Base-by-base conservation (phyloP, 495 filamentous ascomycete genomes). In the Penicillium antarcticum region DNA sequence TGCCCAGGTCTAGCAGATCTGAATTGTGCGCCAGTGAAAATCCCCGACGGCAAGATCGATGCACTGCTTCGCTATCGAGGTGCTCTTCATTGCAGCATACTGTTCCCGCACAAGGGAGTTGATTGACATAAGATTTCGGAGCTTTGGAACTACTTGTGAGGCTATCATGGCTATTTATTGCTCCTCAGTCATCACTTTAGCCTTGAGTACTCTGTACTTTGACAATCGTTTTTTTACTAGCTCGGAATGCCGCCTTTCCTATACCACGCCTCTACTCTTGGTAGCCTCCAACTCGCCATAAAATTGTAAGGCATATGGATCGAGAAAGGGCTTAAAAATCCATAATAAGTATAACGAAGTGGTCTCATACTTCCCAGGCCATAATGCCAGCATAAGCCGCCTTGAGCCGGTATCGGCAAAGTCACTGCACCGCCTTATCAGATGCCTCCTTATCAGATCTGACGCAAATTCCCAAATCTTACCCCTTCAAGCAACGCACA, bases 31-130 rank as follows among this genome's bases (percentile, higher is more conserved):
- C n/a, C n/a, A n/a, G n/a, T n/a, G n/a, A n/a, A n/a, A n/a, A n/a
- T n/a, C n/a, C 77, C 55, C 37, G 74, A 65, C 45, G 73, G 52
- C 63, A 78, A 65, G 42, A 67, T 68, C 40, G 68, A 66, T 35
- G 79, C 70, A 85, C 79, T 16, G 63, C 80, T 18, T 52, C 60
- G 11, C 35, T 53, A 5, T 71, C 63, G 71, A 4, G 70, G 60
- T 46, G 72, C 74, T 1, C 39, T 72, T 13, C 71, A 68, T 33
- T 77, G 74, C 57, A 70, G 60, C 16, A 57, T 71, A 55, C 50
- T 77, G 19, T 58, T 69, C 36, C 56, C 74, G 11, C 42, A 62
- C 17, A 47, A 50, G 4, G 45, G 35, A 2, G 52, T 76, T 32
- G 60, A 72, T 51, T 23, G 21, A 0, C 21, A 23, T 24, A 4